phyloP scores from a whole-genome alignment of 257 asterid genomes.

The Nicotiana undulata region DNA sequence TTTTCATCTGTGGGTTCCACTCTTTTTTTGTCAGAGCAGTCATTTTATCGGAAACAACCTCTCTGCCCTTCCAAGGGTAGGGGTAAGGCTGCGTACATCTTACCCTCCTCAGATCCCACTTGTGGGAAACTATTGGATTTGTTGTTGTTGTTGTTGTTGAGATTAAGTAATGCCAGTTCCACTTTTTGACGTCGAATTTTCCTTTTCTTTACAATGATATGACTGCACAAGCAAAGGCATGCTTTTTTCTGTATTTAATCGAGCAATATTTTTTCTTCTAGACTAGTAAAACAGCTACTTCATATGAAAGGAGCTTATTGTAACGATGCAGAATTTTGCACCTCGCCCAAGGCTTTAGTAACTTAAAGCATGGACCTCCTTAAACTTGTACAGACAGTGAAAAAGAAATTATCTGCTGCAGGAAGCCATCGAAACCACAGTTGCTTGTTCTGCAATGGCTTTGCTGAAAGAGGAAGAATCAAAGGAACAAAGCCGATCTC shows the following conservation, averaged over 20 bases:
- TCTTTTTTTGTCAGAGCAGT: neutral
- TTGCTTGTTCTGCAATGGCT: conserved; percentile 96
- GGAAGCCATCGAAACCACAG: conserved; percentile 87
- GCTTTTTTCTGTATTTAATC: neutral
- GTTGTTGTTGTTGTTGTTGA: too few relatives aligned
- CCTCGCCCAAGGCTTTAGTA: neutral
- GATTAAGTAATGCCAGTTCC: neutral
- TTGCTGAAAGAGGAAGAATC: conserved; percentile 64
- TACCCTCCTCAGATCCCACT: too few relatives aligned
- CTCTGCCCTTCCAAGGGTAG: too few relatives aligned
- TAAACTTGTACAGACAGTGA: neutral
- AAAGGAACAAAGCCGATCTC: conserved; percentile 38
- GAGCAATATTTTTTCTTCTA: neutral
- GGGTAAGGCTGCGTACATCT: too few relatives aligned
- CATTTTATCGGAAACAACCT: neutral
- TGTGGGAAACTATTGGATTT: too few relatives aligned
- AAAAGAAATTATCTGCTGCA: conserved; percentile 18
- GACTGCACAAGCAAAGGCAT: neutral
- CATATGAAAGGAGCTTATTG: neutral
- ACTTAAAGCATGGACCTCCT: neutral
- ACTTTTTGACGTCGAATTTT: neutral
- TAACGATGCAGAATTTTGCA: neutral
- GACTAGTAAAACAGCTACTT: neutral
- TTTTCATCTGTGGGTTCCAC: neutral
- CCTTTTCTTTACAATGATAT: neutral